These are phyloP conservation scores for Botryobasidium botryosum DNA, from an alignment of 768 basidiomycete species.

Conservation along the genomic window DNA sequence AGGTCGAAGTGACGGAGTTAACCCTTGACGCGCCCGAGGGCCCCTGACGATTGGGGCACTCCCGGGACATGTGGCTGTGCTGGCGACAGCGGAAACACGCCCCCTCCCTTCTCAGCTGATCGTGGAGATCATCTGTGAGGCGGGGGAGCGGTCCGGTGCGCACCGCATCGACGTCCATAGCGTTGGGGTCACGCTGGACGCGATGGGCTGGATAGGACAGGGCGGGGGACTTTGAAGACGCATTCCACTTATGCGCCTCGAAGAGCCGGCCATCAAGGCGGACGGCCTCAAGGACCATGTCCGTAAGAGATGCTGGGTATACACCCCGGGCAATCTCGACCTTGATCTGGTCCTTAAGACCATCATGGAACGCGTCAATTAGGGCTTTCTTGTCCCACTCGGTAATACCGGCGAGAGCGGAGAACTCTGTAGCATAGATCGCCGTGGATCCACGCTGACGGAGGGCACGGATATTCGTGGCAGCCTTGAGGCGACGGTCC, in stretches of 20 bases:
- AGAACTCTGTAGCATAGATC: background rate
- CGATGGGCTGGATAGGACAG: background rate
- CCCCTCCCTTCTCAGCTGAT: background rate
- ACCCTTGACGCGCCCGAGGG: background rate
- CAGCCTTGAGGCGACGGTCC: background rate
- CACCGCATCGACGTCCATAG: background rate
- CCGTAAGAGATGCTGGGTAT: background rate
- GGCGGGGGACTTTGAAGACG: no score
- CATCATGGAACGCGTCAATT: background rate
- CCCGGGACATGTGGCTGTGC: background rate
- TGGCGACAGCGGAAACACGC: background rate
- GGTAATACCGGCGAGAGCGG: background rate
- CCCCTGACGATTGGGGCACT: background rate
- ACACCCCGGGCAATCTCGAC: background rate
- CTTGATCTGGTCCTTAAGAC: background rate
- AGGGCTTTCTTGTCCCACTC: background rate
- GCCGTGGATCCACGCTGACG: background rate
- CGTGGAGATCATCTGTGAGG: background rate
- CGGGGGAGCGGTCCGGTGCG: background rate
- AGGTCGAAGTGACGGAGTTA: no score
- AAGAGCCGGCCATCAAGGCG: background rate
- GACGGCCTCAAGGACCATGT: background rate
- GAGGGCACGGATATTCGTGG: background rate
- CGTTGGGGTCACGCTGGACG: no score
- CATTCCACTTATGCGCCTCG: background rate